phyloP scores from a whole-genome alignment of 306 rosid species.

The Castanea mollissima region DNA sequence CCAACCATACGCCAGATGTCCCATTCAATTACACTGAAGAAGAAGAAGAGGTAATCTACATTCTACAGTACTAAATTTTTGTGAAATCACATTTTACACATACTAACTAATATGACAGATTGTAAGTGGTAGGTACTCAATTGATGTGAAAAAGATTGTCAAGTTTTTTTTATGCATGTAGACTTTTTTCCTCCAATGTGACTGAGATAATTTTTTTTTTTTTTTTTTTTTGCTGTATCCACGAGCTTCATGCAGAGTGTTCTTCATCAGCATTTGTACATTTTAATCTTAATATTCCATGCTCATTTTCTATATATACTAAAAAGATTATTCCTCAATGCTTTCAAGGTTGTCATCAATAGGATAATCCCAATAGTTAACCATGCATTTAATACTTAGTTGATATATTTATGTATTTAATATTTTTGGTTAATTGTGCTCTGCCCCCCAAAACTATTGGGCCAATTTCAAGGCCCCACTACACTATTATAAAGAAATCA shows the following conservation, averaged over 20 bases:
- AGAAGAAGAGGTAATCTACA: neutral
- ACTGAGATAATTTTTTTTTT: conserved; percentile 8
- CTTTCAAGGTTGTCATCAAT: neutral
- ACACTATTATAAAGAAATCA: too few species aligned
- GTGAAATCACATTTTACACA: conserved; percentile 15
- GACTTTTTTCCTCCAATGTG: neutral
- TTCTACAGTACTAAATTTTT: neutral
- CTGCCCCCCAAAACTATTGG: too few species aligned
- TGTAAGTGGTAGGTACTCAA: too few species aligned
- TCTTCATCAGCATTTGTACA: neutral
- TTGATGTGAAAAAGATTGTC: too few species aligned
- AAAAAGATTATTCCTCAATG: neutral
- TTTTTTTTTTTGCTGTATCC: conserved; percentile 15
- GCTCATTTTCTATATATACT: neutral
- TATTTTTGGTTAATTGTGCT: too few species aligned
- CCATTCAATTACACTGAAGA: neutral
- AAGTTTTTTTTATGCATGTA: too few species aligned
- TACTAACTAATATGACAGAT: too few species aligned
- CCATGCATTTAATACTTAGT: too few species aligned
- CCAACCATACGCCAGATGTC: neutral
- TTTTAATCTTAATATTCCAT: neutral
- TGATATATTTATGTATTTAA: too few species aligned
- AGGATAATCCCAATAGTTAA: neutral
- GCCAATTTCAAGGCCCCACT: too few species aligned
- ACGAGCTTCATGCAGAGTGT: neutral